Conservation (phyloP, 352 stramenopile genomes). For the Lagenidium giganteum region DNA sequence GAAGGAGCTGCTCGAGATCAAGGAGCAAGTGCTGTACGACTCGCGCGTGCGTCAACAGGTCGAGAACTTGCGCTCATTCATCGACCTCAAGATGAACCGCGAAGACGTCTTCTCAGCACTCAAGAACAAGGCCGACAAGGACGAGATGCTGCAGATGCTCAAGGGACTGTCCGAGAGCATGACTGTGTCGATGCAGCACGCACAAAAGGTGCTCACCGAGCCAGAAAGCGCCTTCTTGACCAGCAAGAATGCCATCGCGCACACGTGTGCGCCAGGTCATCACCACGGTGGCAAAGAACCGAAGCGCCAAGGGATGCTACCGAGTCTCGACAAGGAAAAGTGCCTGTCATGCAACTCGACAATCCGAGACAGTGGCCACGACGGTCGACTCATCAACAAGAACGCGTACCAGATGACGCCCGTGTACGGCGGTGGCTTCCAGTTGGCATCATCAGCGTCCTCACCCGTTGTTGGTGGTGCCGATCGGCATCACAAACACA, state of each 20-base stretch:
- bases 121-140: slow-evolving; percentile 83
- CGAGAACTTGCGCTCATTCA: slow-evolving; percentile 81
- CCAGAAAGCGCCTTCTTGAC: slow-evolving; percentile 72
- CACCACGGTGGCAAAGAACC: slow-evolving; percentile 9
- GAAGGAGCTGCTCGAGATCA: slow-evolving; percentile 81
- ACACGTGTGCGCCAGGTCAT: too few species aligned
- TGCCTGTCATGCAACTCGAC: slow-evolving; percentile 77
- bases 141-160: slow-evolving; percentile 77
- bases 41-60: slow-evolving; percentile 81
- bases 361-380: slow-evolving; percentile 34
- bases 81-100: slow-evolving; percentile 88
- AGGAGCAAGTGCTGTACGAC: slow-evolving; percentile 85
- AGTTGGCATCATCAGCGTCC: slow-evolving; percentile 26
- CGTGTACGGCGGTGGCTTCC: slow-evolving; percentile 69
- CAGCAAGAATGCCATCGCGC: slow-evolving; percentile 51
- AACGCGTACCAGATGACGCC: slow-evolving; percentile 61
- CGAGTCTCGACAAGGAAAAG: slow-evolving; percentile 72
- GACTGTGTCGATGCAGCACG: slow-evolving; percentile 73
- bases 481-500: slow-evolving; percentile 19
- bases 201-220: slow-evolving; percentile 53
- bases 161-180: slow-evolving; percentile 80
- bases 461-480: slow-evolving; percentile 10
- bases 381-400: slow-evolving; percentile 38
- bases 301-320: slow-evolving; percentile 48
- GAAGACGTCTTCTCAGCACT: slow-evolving; percentile 80